phyloP scores from a whole-genome alignment of 2,329 filamentous ascomycete species.

The Neopestalotiopsis rosae region DNA sequence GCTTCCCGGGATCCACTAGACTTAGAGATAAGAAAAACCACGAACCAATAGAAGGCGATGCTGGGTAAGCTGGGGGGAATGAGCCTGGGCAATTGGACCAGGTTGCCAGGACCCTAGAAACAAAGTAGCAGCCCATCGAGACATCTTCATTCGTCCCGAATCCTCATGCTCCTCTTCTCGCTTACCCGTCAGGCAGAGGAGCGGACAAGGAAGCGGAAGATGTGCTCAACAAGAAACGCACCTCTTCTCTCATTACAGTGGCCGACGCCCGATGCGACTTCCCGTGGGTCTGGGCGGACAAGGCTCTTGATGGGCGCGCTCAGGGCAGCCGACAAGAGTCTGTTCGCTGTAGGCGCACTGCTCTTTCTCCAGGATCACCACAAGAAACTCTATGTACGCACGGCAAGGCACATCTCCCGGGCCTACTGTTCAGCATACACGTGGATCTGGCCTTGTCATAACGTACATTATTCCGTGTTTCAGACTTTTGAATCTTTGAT shows the following conservation, averaged over 20 bases:
- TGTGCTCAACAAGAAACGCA: background rate
- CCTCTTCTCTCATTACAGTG: background rate
- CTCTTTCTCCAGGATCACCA: background rate
- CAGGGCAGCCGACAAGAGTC: background rate
- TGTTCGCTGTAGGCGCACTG: background rate
- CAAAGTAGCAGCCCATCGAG: background rate
- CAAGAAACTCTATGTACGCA: background rate
- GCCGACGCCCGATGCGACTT: background rate
- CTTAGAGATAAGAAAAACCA: constrained; percentile 17
- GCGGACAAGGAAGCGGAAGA: background rate
- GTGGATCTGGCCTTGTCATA: background rate
- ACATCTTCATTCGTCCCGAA: background rate
- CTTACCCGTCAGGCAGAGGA: background rate
- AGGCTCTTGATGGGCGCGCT: background rate
- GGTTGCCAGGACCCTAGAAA: background rate
- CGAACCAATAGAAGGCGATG: constrained; percentile 7
- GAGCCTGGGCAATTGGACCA: background rate
- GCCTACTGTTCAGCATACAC: background rate
- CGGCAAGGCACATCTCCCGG: background rate
- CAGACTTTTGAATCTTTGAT: background rate
- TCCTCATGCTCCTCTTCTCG: background rate
- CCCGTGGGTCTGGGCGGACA: background rate
- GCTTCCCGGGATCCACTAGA: constrained; percentile 10
- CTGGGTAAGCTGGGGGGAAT: background rate
- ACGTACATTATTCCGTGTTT: constrained; percentile 8